Evolutionary conservation across 306 rosid species (phyloP).

Genomic region (Morella rubra): DNA sequence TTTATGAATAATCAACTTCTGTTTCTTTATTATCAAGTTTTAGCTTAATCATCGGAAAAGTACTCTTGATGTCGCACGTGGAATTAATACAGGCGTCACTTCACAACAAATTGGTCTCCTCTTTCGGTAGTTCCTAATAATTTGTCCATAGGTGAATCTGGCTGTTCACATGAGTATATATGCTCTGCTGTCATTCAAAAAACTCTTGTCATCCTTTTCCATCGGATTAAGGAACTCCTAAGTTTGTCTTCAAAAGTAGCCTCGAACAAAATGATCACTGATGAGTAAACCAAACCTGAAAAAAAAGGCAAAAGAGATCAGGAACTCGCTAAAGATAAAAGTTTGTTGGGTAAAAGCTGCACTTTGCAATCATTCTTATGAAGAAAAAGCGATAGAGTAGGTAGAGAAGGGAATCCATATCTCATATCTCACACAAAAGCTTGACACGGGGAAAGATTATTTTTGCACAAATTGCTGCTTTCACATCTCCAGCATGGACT

Average conservation of each 20-base stretch:
- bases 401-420: background rate
- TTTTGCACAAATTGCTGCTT: conserved; percentile 4
- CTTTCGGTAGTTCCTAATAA: background rate
- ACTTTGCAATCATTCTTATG: background rate
- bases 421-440: background rate
- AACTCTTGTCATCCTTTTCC: background rate
- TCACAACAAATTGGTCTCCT: background rate
- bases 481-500: background rate
- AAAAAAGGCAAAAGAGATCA: background rate
- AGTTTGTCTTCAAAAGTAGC: background rate
- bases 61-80: background rate
- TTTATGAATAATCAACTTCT: no score
- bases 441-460: conserved; percentile 13
- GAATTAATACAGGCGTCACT: background rate
- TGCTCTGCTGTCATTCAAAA: background rate
- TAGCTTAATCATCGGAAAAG: background rate
- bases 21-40: background rate
- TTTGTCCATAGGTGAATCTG: no score
- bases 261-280: background rate
- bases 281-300: background rate
- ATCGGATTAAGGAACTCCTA: background rate
- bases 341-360: background rate
- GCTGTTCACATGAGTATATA: no score
- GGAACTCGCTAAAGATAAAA: background rate
- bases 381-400: conserved; percentile 1